These are phyloP conservation scores for Marasmius oreades DNA, from an alignment of 1,284 basidiomycete species.

Conservation along the genomic window DNA sequence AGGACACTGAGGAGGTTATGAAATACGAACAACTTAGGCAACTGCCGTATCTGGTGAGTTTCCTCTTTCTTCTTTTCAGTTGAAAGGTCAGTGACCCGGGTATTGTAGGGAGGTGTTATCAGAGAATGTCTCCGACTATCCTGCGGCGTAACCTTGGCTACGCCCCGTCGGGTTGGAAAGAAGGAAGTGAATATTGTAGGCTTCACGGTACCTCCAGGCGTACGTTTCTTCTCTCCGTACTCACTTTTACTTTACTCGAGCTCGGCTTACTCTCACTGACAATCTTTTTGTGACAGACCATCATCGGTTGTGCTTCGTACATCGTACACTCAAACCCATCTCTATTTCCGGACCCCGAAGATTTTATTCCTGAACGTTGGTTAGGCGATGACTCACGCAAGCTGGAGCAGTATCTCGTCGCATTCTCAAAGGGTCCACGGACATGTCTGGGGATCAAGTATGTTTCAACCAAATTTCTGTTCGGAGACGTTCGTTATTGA, in stretches of 20 bases:
- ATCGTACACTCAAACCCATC: slow-evolving; percentile 8
- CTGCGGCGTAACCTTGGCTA: slow-evolving; percentile 4
- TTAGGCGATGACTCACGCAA: not conserved
- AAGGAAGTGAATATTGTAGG: slow-evolving; percentile 2
- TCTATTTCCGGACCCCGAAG: slow-evolving; percentile 3
- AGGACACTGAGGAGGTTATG: slow-evolving; percentile 8
- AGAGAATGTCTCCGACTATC: slow-evolving; percentile 12
- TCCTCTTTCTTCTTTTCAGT: not conserved
- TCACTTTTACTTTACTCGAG: not conserved
- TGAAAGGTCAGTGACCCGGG: not conserved
- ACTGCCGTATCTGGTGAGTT: slow-evolving; percentile 18
- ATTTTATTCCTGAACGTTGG: slow-evolving; percentile 12
- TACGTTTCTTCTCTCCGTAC: not conserved
- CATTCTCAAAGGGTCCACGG: slow-evolving; percentile 11
- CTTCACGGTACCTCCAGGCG: slow-evolving; percentile 3
- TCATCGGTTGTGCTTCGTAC: slow-evolving; percentile 3
- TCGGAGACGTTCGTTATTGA: no score
- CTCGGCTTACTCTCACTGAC: not conserved
- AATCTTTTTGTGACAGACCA: slow-evolving; percentile 1
- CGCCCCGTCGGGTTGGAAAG: slow-evolving; percentile 4
- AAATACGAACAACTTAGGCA: slow-evolving; percentile 10
- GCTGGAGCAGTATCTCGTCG: slow-evolving; percentile 2
- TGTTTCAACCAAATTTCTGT: not conserved
- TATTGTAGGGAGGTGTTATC: slow-evolving; percentile 7
- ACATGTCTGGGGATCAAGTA: slow-evolving; percentile 4